Evolutionary conservation across 169 alveolate genomes (phyloP).

Genomic region (Babesia divergens): DNA sequence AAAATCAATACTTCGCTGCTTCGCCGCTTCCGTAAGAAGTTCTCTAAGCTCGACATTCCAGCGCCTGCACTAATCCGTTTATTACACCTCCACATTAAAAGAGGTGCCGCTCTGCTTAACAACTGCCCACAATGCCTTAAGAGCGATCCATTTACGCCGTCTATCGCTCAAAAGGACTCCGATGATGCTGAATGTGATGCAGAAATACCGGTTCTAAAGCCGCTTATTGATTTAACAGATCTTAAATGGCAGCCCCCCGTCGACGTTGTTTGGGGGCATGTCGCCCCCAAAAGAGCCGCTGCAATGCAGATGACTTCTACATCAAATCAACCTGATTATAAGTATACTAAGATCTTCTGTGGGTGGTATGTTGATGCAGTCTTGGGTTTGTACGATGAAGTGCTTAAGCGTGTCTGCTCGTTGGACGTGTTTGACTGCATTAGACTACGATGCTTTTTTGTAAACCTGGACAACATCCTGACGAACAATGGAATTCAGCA

Average conservation of each 20-base stretch:
- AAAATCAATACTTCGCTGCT: neutral
- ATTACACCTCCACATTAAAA: conserved; percentile 30
- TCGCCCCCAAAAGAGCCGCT: neutral
- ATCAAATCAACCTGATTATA: neutral
- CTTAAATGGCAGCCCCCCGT: neutral
- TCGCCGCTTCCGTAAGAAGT: conserved; percentile 14
- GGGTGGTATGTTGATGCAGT: conserved; percentile 42
- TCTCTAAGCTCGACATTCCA: conserved; percentile 23
- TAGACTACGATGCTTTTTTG: conserved; percentile 29
- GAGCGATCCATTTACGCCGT: neutral
- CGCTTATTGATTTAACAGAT: neutral
- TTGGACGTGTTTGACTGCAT: conserved; percentile 40
- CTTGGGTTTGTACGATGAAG: conserved; percentile 30
- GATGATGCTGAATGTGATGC: neutral
- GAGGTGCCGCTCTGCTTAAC: conserved; percentile 45
- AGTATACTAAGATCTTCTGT: conserved; percentile 25
- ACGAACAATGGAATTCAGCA: conserved; percentile 6
- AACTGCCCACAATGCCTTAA: conserved; percentile 8
- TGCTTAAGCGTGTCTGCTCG: conserved; percentile 22
- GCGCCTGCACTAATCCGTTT: conserved; percentile 19
- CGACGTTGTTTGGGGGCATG: conserved; percentile 5
- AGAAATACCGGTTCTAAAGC: neutral
- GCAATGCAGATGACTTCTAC: neutral
- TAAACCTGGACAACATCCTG: conserved; percentile 35
- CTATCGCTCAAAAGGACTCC: neutral